phyloP scores from a whole-genome alignment of 1,284 basidiomycete species.

The Trichosporon asahii region DNA sequence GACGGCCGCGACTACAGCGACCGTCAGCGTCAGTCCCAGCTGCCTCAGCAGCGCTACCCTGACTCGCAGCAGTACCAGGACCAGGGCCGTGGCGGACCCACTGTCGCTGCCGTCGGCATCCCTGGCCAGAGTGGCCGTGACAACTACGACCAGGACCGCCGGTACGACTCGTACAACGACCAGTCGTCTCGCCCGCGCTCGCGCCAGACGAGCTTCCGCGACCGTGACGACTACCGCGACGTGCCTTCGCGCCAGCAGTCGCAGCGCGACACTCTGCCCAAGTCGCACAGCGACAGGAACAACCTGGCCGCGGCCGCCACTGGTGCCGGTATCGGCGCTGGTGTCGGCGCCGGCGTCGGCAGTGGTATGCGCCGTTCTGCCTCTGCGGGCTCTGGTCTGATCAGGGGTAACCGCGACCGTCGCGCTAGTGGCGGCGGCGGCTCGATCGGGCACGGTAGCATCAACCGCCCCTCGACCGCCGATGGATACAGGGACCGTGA shows the following conservation, averaged over 20 bases:
- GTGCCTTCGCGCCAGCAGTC: not conserved
- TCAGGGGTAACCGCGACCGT: conserved; percentile 6
- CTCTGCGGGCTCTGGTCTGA: not conserved
- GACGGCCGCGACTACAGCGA: not conserved
- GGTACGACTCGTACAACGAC: conserved; percentile 1
- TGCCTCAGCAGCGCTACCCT: not conserved
- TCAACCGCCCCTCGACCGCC: conserved; percentile 10
- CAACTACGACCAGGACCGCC: not conserved
- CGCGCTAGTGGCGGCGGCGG: not conserved
- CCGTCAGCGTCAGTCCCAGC: not conserved
- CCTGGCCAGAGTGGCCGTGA: not conserved
- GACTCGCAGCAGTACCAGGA: not conserved
- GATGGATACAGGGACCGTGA: not conserved
- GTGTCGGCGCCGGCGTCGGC: conserved; percentile 12
- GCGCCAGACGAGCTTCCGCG: conserved; percentile 6
- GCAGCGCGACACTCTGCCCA: not conserved
- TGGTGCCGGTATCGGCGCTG: conserved; percentile 12
- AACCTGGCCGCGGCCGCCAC: not conserved
- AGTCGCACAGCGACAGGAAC: not conserved
- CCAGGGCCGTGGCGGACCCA: not conserved
- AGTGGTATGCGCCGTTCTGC: not conserved
- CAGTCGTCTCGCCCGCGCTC: not conserved
- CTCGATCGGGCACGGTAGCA: not conserved
- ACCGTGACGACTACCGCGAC: not conserved
- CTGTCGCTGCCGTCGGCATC: not conserved